Evolutionary conservation across 257 asterid species (phyloP).

Genomic region (Nemophila menziesii): DNA sequence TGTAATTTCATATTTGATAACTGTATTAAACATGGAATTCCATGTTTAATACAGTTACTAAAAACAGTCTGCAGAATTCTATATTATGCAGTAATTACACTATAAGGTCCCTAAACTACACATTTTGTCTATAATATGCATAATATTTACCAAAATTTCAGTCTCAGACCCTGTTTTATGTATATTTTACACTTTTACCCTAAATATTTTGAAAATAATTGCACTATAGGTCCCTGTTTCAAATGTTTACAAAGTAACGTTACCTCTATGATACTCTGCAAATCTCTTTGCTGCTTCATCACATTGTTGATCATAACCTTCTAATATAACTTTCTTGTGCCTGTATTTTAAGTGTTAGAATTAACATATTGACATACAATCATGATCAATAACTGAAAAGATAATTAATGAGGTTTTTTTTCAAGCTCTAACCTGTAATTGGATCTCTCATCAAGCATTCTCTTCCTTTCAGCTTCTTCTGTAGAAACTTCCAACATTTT

Average conservation of each 20-base stretch:
- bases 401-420: neutral
- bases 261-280: constrained; percentile 89
- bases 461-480: constrained; percentile 92
- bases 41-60: no score
- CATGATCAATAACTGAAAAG: neutral
- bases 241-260: constrained; percentile 50
- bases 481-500: constrained; percentile 90
- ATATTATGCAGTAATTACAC: no score
- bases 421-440: constrained; percentile 76
- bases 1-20: no score
- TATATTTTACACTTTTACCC: no score
- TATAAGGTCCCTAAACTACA: no score
- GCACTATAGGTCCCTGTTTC: no score
- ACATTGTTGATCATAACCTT: constrained; percentile 89
- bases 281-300: constrained; percentile 96
- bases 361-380: neutral
- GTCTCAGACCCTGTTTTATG: no score
- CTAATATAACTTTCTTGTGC: constrained; percentile 93
- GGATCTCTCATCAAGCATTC: constrained; percentile 84
- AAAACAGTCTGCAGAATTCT: no score
- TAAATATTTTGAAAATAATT: no score
- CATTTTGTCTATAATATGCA: no score
- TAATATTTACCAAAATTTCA: no score
- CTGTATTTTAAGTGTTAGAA: constrained; percentile 28
- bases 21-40: no score